Base-by-base conservation (phyloP, 192 early-diverging fungal species). In the Lunasporangiospora selenospora region DNA sequence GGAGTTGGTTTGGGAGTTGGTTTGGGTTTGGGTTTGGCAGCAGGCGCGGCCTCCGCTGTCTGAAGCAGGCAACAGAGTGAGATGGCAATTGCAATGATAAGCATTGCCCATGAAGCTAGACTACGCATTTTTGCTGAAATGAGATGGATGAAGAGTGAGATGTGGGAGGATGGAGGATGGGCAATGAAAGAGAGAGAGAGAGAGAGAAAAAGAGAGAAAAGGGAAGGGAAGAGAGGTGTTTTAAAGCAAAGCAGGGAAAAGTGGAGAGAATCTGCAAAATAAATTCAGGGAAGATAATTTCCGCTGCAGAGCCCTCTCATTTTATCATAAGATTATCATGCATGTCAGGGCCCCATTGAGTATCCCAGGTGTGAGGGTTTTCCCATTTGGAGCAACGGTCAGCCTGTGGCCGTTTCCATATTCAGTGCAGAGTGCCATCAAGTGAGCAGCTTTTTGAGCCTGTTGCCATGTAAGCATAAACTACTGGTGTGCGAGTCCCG, bases 21-120 rank as follows among this genome's bases (percentile, higher is more conserved):
- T 13, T 47, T 47, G 3, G 45, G 45, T 30, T 66, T 66, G 23
- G 52, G 52, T 3, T 31, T 38, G 19, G 59, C 29, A 39, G 64
- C 39, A 12, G 65, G 46, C 4, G 69, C 61, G 26, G 63, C 7
- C 13, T 29, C n/a, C 12, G 18, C 39, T 3, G 47, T 47, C 37
- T 18, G 38, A 30, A 15, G 53, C 44, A 31, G 59, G 21, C 43
- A 65, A 30, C 3, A 67, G 36, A 5, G 65, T 47, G 36, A 67
- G 15, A 73, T 24, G 60, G 60, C 24, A 33, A 63, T 53, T 32
- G 58, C 15, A 49, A 58, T 51, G 54, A 63, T 55, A 30, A 73
- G 36, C 38, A 51, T 29, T 11, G 43, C 53, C 43, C 43, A 12
- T 34, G 67, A 58, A 23, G 42, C 10, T 13, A 33, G 60, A 21